Base-by-base conservation (phyloP, 768 basidiomycete species). In the Trametes elegans region DNA sequence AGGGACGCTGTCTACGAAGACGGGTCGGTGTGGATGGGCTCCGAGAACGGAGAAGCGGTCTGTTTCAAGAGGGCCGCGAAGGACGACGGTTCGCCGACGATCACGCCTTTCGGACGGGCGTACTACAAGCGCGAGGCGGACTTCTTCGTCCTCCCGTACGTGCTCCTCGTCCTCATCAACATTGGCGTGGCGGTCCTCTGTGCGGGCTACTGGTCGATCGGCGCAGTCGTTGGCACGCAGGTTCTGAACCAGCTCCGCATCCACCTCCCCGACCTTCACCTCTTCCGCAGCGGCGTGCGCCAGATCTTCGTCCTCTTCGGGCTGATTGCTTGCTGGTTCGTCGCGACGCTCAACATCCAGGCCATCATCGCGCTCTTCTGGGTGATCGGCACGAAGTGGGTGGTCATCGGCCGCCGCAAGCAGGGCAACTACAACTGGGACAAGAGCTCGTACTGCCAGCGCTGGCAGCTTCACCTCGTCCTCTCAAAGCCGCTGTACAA, bases 21-120 rank as follows among this genome's bases (percentile, higher is more conserved):
- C 51, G 74, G 75, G 7, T 76, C 76, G 13, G 74, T 72, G 1
- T 79, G 77, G 78, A 74, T 79, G 57, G 78, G 78, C 18, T 73
- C 72, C 54, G 75, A 75, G 24, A 64, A 65, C 19, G 76, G 76
- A 21, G 73, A 74, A 41, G 75, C 76, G 0, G 66, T 59, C 26
- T 59, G 57, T 18, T 59, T 59, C 57, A 59, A 59, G 57, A 54
- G 7, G 27, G 57, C 51, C 51, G 31, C 43, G 21, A 45, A 45
- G 42, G 57, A 59, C 57, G 48, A 59, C 40, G 36, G 24, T 21
- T 26, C 29, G 7, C 47, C 57, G 16, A 70, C 69, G 5, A 64
- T 61, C 38, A 76, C 75, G 1, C 77, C 77, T 1, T 79, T 79
- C 53, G 76, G 74, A 13, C 65, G 70, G 50, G 76, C 77, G 0